A percentile compares a stretch with the other conserved stretches of the same genome.
These are phyloP conservation scores for Dothistroma septosporum DNA, from an alignment of 2,329 filamentous ascomycete species.

Conservation along the genomic window DNA sequence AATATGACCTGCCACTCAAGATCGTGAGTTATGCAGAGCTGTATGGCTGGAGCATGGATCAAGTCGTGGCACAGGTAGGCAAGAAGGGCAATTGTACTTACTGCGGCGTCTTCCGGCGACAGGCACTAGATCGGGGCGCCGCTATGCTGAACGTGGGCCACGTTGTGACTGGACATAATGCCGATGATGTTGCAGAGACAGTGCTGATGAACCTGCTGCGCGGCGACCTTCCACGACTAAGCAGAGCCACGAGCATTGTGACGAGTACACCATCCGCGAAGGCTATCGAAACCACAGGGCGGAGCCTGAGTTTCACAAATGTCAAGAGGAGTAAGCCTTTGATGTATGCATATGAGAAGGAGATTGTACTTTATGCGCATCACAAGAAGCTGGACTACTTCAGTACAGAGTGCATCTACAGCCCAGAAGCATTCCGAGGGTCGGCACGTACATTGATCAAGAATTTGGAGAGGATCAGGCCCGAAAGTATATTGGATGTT, in stretches of 20 bases:
- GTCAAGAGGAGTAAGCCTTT: conserved; percentile 94
- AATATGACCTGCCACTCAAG: conserved; percentile 87
- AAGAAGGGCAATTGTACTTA: conserved; percentile 99
- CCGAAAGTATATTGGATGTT: conserved; percentile 91
- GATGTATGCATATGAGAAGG: conserved; percentile 98
- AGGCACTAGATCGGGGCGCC: conserved; percentile 88
- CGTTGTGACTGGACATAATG: conserved; percentile 96
- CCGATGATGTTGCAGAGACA: conserved; percentile 94
- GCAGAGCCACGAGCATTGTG: conserved; percentile 84
- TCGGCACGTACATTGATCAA: conserved; percentile 91
- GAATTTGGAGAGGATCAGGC: conserved; percentile 85
- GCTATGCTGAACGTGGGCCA: conserved; percentile 83
- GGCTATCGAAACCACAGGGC: conserved; percentile 13
- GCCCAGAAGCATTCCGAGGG: conserved; percentile 90
- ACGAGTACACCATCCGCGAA: conserved; percentile 53
- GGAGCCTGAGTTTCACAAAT: conserved; percentile 61
- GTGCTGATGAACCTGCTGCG: conserved; percentile 95
- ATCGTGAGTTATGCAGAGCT: conserved; percentile 91
- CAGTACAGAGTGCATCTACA: conserved; percentile 97
- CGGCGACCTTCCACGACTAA: conserved; percentile 81
- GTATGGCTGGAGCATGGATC: conserved; percentile 99
- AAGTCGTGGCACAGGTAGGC: conserved; percentile 91
- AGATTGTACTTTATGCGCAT: conserved; percentile 95
- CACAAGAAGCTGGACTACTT: conserved; percentile 98
- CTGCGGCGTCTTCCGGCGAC: conserved; percentile 90